phyloP scores from a whole-genome alignment of 2,329 filamentous ascomycete species.

The Epichloe bromicola region DNA sequence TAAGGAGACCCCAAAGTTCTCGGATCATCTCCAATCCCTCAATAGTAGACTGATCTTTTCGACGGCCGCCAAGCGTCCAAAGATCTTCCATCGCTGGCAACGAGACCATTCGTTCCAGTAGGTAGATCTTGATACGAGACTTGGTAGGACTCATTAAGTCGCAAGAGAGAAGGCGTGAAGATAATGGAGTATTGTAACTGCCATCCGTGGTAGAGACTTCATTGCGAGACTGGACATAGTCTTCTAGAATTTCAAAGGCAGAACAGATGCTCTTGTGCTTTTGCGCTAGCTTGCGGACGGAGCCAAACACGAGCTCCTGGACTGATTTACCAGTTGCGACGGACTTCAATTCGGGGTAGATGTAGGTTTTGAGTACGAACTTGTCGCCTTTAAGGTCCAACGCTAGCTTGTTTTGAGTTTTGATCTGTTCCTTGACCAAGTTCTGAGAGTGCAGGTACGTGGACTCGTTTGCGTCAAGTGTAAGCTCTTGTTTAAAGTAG shows the following conservation, averaged over 20 bases:
- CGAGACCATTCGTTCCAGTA: neutral
- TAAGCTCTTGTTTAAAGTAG: neutral
- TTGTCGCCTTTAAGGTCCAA: neutral
- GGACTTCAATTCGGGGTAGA: neutral
- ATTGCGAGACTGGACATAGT: neutral
- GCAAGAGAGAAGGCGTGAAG: neutral
- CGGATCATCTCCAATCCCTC: neutral
- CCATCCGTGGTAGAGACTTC: too few relatives aligned
- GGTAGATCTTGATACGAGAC: constrained; percentile 3
- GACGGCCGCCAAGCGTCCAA: constrained; percentile 1
- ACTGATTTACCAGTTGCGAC: neutral
- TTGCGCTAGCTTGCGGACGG: neutral
- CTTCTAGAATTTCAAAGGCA: neutral
- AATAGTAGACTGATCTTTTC: neutral
- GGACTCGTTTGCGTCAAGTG: neutral
- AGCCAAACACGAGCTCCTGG: neutral
- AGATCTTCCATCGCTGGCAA: constrained; percentile 1
- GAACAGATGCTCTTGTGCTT: neutral
- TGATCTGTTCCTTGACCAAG: neutral
- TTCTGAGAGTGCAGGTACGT: too few relatives aligned
- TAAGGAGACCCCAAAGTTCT: neutral
- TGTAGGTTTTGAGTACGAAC: neutral
- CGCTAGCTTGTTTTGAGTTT: neutral
- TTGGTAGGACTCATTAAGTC: neutral
- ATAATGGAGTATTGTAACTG: too few relatives aligned